These are phyloP conservation scores for Amaranthus palmeri DNA, from an alignment of 148 eudicot species.

Conservation along the genomic window DNA sequence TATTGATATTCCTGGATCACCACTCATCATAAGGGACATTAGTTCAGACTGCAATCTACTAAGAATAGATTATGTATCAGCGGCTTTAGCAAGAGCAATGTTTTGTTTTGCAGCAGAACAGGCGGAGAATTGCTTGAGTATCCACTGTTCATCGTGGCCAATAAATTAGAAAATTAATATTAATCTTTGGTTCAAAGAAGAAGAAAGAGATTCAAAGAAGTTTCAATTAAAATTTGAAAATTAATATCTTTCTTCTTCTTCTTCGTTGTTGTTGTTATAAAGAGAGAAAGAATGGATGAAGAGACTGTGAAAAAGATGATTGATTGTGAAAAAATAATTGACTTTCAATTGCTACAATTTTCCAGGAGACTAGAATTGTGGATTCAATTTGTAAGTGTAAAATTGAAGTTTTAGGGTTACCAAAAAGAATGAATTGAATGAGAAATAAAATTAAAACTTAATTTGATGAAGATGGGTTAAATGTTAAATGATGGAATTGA, in stretches of 20 bases:
- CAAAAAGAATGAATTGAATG: too few relatives aligned
- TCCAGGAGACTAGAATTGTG: too few relatives aligned
- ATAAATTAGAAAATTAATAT: slow-evolving; percentile 8
- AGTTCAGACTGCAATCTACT: slow-evolving; percentile 96
- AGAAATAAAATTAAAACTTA: too few relatives aligned
- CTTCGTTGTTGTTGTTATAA: not conserved
- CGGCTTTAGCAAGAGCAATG: slow-evolving; percentile 37
- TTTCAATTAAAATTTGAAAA: not conserved
- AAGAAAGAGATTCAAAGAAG: not conserved
- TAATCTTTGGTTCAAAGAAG: too few relatives aligned
- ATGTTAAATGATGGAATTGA: too few relatives aligned
- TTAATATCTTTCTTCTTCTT: slow-evolving; percentile 10
- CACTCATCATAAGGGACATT: slow-evolving; percentile 98
- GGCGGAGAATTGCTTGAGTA: slow-evolving; percentile 43
- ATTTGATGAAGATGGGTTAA: too few relatives aligned
- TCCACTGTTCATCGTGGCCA: slow-evolving; percentile 40
- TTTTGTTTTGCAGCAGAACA: slow-evolving; percentile 45
- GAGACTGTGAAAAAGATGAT: not conserved
- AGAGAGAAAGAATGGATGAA: not conserved
- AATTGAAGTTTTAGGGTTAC: too few relatives aligned
- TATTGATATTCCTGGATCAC: slow-evolving; percentile 83
- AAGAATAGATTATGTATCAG: slow-evolving; percentile 79
- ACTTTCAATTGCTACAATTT: too few relatives aligned
- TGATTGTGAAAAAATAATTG: too few relatives aligned
- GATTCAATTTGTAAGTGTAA: too few relatives aligned